phyloP scores from a whole-genome alignment of 2,329 filamentous ascomycete genomes.

The Dothiorella sarmentorum region DNA sequence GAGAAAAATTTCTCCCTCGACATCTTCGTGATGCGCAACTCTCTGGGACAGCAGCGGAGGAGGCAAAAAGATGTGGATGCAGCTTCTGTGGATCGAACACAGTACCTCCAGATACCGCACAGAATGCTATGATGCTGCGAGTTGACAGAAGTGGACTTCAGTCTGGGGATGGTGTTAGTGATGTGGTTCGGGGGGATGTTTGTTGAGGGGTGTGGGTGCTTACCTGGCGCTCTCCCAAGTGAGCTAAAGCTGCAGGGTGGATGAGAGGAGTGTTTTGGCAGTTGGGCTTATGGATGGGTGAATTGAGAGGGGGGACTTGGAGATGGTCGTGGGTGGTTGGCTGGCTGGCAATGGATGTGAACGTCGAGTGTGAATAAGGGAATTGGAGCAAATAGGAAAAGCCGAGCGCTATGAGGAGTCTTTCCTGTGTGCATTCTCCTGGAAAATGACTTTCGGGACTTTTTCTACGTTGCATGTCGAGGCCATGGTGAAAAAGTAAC shows the following conservation, averaged over 20 bases:
- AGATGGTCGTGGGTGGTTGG: too few relatives aligned
- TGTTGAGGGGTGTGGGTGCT: neutral
- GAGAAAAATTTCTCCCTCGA: neutral
- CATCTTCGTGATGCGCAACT: too few relatives aligned
- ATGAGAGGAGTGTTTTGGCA: neutral
- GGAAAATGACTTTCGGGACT: too few relatives aligned
- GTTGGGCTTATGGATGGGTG: neutral
- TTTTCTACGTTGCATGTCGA: too few relatives aligned
- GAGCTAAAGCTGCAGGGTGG: constrained; percentile 32
- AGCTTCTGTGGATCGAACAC: constrained; percentile 38
- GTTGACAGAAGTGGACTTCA: constrained; percentile 35
- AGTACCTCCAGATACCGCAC: constrained; percentile 38
- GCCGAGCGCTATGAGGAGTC: too few relatives aligned
- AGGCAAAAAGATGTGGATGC: constrained; percentile 21
- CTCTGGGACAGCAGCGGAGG: neutral
- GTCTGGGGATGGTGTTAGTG: constrained; percentile 22
- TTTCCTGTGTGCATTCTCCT: too few relatives aligned
- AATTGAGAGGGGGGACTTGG: neutral
- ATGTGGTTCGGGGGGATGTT: neutral
- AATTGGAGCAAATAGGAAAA: too few relatives aligned
- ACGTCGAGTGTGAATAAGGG: too few relatives aligned
- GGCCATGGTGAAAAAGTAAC: too few relatives aligned
- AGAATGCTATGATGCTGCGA: constrained; percentile 19
- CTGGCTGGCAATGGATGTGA: too few relatives aligned
- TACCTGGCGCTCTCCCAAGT: constrained; percentile 34